These are phyloP conservation scores for Neofusicoccum sp. DNA, from an alignment of 2,329 filamentous ascomycete genomes.

Conservation along the genomic window DNA sequence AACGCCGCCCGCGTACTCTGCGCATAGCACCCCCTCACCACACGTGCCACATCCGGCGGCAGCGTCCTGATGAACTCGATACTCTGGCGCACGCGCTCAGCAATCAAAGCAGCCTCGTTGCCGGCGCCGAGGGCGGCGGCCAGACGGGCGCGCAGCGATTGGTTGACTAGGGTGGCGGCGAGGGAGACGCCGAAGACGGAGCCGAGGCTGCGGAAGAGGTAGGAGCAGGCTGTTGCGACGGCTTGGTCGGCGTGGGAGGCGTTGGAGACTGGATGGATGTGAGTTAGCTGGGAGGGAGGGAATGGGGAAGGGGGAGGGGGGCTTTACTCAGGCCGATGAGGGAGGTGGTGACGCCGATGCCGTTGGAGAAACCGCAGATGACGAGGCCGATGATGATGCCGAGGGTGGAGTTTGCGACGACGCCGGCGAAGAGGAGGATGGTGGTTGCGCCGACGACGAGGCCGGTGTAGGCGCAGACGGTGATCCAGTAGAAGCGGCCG, in stretches of 20 bases:
- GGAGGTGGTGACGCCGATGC: constrained; percentile 69
- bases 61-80: constrained; percentile 69
- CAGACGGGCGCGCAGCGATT: constrained; percentile 63
- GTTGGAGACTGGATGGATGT: constrained; percentile 63
- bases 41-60: constrained; percentile 58
- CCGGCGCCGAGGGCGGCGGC: constrained; percentile 56
- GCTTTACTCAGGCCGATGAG: constrained; percentile 67
- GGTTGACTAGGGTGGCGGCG: constrained; percentile 71
- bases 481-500: constrained; percentile 72
- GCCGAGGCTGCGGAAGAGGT: constrained; percentile 76
- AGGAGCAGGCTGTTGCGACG: constrained; percentile 76
- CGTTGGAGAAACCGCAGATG: constrained; percentile 57
- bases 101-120: constrained; percentile 65
- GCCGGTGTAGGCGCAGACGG: constrained; percentile 57
- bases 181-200: constrained; percentile 69
- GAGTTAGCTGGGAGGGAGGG: background rate
- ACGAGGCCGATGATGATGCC: constrained; percentile 62
- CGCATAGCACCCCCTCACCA: constrained; percentile 70
- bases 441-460: constrained; percentile 58
- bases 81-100: constrained; percentile 69
- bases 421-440: constrained; percentile 61
- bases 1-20: constrained; percentile 57
- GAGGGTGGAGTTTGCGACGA: constrained; percentile 51
- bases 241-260: constrained; percentile 68
- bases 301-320: constrained; percentile 18